Evolutionary conservation across 768 basidiomycete species (phyloP).

Genomic region (Boletus sp.): DNA sequence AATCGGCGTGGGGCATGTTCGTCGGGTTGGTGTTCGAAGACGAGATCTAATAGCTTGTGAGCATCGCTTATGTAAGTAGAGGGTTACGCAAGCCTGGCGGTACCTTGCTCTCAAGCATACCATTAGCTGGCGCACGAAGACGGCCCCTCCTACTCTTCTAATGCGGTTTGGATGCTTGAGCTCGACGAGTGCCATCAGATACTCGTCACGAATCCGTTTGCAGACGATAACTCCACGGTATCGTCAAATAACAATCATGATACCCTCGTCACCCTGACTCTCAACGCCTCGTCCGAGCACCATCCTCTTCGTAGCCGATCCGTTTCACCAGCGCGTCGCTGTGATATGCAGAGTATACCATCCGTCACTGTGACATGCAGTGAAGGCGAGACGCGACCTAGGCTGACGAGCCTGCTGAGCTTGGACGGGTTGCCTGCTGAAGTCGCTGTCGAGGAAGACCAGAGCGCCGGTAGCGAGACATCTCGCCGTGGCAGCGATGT

Average conservation of each 20-base stretch:
- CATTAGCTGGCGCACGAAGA: slow-evolving; percentile 5
- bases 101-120: not conserved
- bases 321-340: not conserved
- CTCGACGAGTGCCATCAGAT: slow-evolving; percentile 22
- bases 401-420: slow-evolving; percentile 1
- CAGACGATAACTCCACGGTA: slow-evolving; percentile 1
- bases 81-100: not conserved
- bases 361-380: not conserved
- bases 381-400: slow-evolving; percentile 2
- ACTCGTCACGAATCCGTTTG: slow-evolving; percentile 19
- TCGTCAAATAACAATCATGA: not conserved
- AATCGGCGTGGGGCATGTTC: slow-evolving; percentile 83
- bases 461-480: not conserved
- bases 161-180: slow-evolving; percentile 29
- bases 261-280: not conserved
- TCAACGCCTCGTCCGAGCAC: not conserved
- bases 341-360: not conserved
- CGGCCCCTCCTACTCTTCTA: slow-evolving; percentile 4
- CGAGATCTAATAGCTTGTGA: not conserved
- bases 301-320: slow-evolving; percentile 21
- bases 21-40: not conserved
- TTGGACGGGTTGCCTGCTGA: not conserved
- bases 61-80: slow-evolving; percentile 10
- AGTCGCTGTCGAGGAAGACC: not conserved
- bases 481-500: not conserved